Evolutionary conservation across 495 filamentous ascomycete genomes (phyloP).

Genomic region (Rostrohypoxylon terebratum): DNA sequence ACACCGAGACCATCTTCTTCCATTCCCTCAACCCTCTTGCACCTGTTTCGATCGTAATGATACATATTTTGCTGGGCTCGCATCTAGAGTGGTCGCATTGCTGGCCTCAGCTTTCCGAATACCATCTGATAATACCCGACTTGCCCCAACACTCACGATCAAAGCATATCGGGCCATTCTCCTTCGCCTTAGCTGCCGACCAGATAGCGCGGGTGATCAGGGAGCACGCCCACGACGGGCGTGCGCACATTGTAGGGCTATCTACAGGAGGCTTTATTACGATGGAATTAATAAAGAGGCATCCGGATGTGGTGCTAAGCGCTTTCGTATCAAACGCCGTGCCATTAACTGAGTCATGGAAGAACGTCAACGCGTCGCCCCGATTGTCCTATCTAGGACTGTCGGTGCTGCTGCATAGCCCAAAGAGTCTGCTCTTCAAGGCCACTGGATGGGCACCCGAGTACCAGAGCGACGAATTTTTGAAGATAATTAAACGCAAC

Average conservation of each 20-base stretch:
- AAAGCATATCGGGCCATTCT: constrained; percentile 35
- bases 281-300: constrained; percentile 42
- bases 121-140: constrained; percentile 53
- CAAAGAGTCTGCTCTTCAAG: constrained; percentile 26
- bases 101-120: constrained; percentile 46
- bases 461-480: constrained; percentile 40
- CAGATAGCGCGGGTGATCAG: constrained; percentile 48
- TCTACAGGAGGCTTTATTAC: constrained; percentile 50
- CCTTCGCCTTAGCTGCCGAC: constrained; percentile 43
- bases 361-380: constrained; percentile 34
- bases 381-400: constrained; percentile 32
- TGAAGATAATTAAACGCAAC: constrained; percentile 47
- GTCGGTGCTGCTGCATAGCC: constrained; percentile 36
- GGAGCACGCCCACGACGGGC: constrained; percentile 45
- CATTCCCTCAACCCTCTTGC: constrained; percentile 38
- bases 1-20: constrained; percentile 32
- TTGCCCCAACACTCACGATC: constrained; percentile 51
- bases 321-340: constrained; percentile 47
- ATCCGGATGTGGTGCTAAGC: constrained; percentile 44
- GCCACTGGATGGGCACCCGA: constrained; percentile 38
- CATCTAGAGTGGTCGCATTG: constrained; percentile 51
- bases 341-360: constrained; percentile 41
- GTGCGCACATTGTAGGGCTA: constrained; percentile 49
- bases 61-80: constrained; percentile 52
- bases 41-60: constrained; percentile 48